A percentile compares a stretch with the other conserved stretches of the same genome.
Evolutionary conservation across 2,329 filamentous ascomycete species (phyloP).

Genomic region (Emmonsiellopsis sp.): DNA sequence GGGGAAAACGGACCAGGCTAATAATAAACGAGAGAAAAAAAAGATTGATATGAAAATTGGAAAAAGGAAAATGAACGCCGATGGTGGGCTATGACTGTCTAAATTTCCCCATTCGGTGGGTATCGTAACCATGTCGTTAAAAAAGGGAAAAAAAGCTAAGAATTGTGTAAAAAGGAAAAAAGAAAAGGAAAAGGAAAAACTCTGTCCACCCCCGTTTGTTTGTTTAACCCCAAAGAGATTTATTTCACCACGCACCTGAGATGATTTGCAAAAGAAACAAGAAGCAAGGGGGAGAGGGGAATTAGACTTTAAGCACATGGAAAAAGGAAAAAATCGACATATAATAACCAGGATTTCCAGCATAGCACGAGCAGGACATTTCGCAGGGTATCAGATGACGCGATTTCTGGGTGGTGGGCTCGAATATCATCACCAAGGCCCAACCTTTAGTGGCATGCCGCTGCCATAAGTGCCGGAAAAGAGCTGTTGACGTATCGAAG

Average conservation of each 20-base stretch:
- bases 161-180: constrained; percentile 1
- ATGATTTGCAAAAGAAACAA: not conserved
- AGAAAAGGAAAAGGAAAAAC: constrained; percentile 3
- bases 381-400: too few relatives aligned
- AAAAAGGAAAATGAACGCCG: constrained; percentile 23
- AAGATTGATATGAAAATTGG: constrained; percentile 7
- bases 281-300: constrained; percentile 8
- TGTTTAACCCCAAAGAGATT: too few relatives aligned
- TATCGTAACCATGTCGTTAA: constrained; percentile 38
- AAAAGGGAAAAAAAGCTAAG: constrained; percentile 8
- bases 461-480: constrained; percentile 49
- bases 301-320: not conserved
- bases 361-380: too few relatives aligned
- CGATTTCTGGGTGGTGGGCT: not conserved
- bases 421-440: constrained; percentile 40
- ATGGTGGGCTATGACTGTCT: constrained; percentile 12
- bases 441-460: constrained; percentile 46
- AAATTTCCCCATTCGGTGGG: constrained; percentile 19
- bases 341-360: not conserved
- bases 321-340: not conserved
- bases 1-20: not conserved
- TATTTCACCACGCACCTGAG: not conserved
- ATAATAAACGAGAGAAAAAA: not conserved
- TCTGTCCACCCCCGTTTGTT: not conserved
- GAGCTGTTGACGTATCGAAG: constrained; percentile 47